Conservation (phyloP, 2,329 filamentous ascomycete species). For the Paraconiothyrium sp. region DNA sequence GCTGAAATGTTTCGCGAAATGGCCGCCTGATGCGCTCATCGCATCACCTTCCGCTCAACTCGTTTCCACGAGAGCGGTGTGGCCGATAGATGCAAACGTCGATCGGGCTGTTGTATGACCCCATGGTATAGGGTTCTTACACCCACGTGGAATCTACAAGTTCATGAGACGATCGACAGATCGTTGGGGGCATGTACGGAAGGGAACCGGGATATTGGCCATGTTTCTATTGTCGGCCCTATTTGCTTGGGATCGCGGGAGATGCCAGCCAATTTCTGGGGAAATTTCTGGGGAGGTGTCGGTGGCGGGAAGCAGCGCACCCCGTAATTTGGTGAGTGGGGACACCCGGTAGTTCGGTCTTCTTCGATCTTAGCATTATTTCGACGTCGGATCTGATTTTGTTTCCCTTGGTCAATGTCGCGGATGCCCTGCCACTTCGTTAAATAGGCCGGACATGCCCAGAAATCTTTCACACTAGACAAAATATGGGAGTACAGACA, state of each 20-base stretch:
- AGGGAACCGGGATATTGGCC: too few relatives aligned
- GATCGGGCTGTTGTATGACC: not conserved
- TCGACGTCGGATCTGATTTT: not conserved
- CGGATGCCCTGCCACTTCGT: too few relatives aligned
- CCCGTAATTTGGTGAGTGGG: not conserved
- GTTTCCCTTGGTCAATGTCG: not conserved
- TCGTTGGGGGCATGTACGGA: too few relatives aligned
- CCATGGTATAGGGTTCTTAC: not conserved
- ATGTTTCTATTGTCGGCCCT: not conserved
- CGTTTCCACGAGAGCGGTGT: constrained; percentile 8
- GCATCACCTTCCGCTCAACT: not conserved
- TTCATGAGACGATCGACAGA: not conserved
- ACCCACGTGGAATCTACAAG: not conserved
- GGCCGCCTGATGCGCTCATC: constrained; percentile 8
- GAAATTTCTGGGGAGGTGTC: not conserved
- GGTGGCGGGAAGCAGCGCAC: not conserved
- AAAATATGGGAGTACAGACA: too few relatives aligned
- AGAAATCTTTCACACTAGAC: too few relatives aligned
- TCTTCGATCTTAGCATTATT: not conserved
- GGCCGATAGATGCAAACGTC: not conserved
- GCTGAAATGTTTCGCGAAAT: constrained; percentile 6
- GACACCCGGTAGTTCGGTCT: too few relatives aligned
- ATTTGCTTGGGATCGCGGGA: not conserved
- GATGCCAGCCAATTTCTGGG: not conserved
- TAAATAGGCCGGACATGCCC: too few relatives aligned